phyloP scores from a whole-genome alignment of 306 rosid species.

The Cicer bijugum region DNA sequence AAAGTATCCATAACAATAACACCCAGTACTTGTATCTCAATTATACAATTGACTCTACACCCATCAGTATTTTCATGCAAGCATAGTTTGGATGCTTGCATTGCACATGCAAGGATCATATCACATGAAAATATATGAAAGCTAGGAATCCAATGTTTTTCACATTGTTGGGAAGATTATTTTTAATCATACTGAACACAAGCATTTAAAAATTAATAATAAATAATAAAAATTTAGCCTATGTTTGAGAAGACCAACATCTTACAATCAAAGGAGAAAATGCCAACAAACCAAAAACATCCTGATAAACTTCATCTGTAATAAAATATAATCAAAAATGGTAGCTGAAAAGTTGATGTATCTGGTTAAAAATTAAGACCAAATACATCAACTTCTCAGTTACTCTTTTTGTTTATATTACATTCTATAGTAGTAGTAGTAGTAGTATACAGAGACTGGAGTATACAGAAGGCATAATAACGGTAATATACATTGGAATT shows the following conservation, averaged over 20 bases:
- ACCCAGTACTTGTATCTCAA: neutral
- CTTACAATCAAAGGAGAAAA: conserved; percentile 14
- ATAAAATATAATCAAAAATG: too few species aligned
- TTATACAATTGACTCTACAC: conserved; percentile 4
- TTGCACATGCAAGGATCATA: conserved; percentile 17
- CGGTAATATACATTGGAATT: conserved; percentile 12
- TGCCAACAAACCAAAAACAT: conserved; percentile 29
- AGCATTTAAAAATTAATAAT: neutral
- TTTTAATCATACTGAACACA: conserved; percentile 17
- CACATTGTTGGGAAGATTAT: neutral
- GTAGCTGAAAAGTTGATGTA: too few species aligned
- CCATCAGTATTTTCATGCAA: neutral
- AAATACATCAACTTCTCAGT: too few species aligned
- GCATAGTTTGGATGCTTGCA: conserved; percentile 11
- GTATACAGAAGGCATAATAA: conserved; percentile 4
- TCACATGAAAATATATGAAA: conserved; percentile 18
- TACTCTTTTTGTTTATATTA: too few species aligned
- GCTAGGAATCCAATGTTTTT: conserved; percentile 5
- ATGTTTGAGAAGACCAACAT: neutral
- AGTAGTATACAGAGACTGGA: neutral
- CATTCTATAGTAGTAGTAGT: too few species aligned
- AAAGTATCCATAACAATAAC: neutral
- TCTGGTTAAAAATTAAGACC: too few species aligned
- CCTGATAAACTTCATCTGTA: neutral
- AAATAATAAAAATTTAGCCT: neutral